Percentiles rank a stretch among this genome's conserved stretches.
Evolutionary conservation across 78 protist species (phyloP).

Genomic region (Dictyostelium firmibasis): DNA sequence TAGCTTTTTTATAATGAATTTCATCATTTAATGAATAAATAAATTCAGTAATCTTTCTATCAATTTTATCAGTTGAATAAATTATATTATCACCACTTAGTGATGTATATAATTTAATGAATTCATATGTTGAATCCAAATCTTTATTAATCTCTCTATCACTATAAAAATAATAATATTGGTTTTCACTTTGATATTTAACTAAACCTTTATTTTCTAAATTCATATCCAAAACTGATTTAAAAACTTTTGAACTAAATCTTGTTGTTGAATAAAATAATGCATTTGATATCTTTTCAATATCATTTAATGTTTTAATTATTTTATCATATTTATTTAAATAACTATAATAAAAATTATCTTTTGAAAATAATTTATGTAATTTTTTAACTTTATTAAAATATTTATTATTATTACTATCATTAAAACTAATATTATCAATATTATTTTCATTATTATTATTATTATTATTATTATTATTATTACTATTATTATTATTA

Average conservation of each 20-base stretch:
- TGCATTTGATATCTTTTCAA: not conserved
- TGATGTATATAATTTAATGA: not conserved
- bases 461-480: not conserved
- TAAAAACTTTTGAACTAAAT: not conserved
- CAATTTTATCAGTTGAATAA: not conserved
- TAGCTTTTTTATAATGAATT: not conserved
- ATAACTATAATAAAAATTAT: not conserved
- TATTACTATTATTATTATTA: not conserved
- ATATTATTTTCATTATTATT: constrained; percentile 1
- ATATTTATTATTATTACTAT: not conserved
- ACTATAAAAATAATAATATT: not conserved
- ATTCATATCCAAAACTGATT: not conserved
- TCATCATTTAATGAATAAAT: not conserved
- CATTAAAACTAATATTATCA: not conserved
- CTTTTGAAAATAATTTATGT: not conserved
- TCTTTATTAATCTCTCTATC: not conserved
- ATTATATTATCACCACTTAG: not conserved
- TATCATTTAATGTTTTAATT: not conserved
- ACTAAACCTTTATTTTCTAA: not conserved
- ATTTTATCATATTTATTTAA: not conserved
- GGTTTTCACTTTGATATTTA: not conserved
- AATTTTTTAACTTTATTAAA: not conserved
- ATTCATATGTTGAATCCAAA: not conserved
- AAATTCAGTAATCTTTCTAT: not conserved
- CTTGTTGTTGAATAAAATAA: not conserved